Percentiles rank a stretch among this genome's conserved stretches.
Conservation (phyloP, 805 yeast genomes). For the Scheffersomyces amazonensis region DNA sequence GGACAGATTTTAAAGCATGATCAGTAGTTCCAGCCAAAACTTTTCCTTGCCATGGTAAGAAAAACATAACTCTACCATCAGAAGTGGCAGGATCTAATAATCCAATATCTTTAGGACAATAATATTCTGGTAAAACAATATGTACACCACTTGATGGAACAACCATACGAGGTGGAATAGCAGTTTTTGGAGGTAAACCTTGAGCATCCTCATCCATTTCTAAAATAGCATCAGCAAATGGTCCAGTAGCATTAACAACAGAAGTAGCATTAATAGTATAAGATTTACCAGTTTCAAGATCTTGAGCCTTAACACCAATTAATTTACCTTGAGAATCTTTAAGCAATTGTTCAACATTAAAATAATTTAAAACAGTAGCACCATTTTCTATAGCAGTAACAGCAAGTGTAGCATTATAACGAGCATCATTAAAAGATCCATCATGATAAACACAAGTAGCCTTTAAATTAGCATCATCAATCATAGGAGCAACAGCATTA, state of each 20-base stretch:
- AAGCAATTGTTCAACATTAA: conserved; percentile 71
- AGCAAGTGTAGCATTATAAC: conserved; percentile 86
- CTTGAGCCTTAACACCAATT: conserved; percentile 73
- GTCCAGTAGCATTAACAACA: conserved; percentile 92
- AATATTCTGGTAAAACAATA: conserved; percentile 86
- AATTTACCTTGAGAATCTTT: conserved; percentile 62
- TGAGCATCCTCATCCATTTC: conserved; percentile 77
- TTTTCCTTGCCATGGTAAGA: conserved; percentile 97
- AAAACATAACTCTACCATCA: conserved; percentile 95
- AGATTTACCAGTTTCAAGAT: conserved; percentile 64
- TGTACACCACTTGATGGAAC: conserved; percentile 96
- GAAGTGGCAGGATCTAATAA: conserved; percentile 87
- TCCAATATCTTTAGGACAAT: conserved; percentile 85
- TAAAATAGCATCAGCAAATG: conserved; percentile 78
- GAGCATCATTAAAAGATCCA: conserved; percentile 89
- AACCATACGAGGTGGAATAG: conserved; percentile 68
- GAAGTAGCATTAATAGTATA: conserved; percentile 65
- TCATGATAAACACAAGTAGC: conserved; percentile 94
- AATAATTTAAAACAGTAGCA: conserved; percentile 85
- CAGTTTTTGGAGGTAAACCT: conserved; percentile 58
- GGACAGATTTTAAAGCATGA: conserved; percentile 70
- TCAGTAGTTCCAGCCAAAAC: conserved; percentile 97
- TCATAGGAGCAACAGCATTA: conserved; percentile 77
- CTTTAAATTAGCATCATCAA: conserved; percentile 73
- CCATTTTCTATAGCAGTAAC: conserved; percentile 83